These are phyloP conservation scores for Saccharomycopsis sp. DNA, from an alignment of 805 yeast genomes.

Conservation along the genomic window DNA sequence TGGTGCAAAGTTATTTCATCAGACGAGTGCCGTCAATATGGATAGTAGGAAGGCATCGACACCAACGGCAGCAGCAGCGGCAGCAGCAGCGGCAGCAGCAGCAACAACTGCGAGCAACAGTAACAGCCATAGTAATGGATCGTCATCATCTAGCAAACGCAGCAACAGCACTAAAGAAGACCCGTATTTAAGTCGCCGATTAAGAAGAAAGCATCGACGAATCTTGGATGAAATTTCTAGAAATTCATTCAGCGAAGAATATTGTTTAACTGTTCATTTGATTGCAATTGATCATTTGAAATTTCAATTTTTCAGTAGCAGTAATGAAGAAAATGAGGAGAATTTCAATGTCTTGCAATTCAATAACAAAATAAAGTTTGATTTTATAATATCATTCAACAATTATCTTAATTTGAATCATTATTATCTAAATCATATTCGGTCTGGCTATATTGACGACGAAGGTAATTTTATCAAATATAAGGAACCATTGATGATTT, in stretches of 20 bases:
- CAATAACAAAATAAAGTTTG: slow-evolving; percentile 25
- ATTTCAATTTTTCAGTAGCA: slow-evolving; percentile 18
- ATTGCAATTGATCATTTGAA: slow-evolving; percentile 18
- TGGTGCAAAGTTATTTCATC: slow-evolving; percentile 46
- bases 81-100: background rate
- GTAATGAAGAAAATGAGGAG: background rate
- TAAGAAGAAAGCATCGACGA: slow-evolving; percentile 11
- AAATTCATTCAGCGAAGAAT: slow-evolving; percentile 6
- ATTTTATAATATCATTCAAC: slow-evolving; percentile 45
- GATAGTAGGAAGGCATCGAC: slow-evolving; percentile 18
- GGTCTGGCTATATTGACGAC: slow-evolving; percentile 18
- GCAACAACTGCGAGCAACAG: background rate
- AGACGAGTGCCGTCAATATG: slow-evolving; percentile 25
- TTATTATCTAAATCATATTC: slow-evolving; percentile 27
- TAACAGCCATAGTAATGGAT: background rate
- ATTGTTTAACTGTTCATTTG: slow-evolving; percentile 20
- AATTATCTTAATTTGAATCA: slow-evolving; percentile 31
- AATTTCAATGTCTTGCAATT: slow-evolving; percentile 16
- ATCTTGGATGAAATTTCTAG: slow-evolving; percentile 9
- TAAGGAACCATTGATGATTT: slow-evolving; percentile 30
- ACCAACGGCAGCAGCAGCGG: background rate
- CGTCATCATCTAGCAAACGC: background rate
- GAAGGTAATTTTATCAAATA: background rate
- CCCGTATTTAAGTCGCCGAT: slow-evolving; percentile 15
- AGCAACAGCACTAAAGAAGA: slow-evolving; percentile 17